A percentile compares a stretch with the other conserved stretches of the same genome.
phyloP scores from a whole-genome alignment of 108 stramenopile species.

The Nannochloropsis granulata region DNA sequence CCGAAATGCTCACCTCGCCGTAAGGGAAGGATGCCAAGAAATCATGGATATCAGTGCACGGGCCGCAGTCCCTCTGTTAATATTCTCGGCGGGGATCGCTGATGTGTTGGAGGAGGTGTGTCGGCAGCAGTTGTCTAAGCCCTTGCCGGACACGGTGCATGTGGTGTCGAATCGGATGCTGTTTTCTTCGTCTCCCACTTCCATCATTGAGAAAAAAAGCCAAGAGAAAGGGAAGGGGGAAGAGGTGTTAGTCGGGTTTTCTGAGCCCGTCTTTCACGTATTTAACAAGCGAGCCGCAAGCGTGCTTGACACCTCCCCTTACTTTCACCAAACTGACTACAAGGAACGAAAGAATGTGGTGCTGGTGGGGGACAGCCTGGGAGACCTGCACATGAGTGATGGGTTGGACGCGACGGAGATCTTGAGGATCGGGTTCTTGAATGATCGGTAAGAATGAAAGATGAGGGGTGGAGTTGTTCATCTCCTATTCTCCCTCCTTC shows the following conservation, averaged over 20 bases:
- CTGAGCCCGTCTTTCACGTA: constrained; percentile 8
- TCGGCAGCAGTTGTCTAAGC: constrained; percentile 3
- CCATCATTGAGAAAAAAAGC: neutral
- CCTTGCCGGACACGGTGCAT: constrained; percentile 11
- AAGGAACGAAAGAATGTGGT: neutral
- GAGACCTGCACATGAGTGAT: constrained; percentile 25
- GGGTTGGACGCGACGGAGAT: constrained; percentile 3
- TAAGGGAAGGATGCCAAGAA: constrained; percentile 4
- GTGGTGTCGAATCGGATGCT: constrained; percentile 24
- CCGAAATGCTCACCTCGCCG: neutral
- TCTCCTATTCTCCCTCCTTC: neutral
- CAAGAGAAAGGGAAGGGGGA: neutral
- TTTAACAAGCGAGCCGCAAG: constrained; percentile 20
- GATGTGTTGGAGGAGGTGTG: constrained; percentile 21
- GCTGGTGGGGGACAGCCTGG: constrained; percentile 25
- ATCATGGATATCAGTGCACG: neutral
- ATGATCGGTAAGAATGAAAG: neutral
- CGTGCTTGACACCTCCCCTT: neutral
- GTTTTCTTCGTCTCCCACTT: neutral
- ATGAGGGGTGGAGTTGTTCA: neutral
- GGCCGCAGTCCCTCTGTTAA: constrained; percentile 5
- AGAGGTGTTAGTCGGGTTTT: constrained; percentile 2
- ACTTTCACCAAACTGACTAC: neutral
- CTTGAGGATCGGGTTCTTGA: constrained; percentile 15
- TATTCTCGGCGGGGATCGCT: constrained; percentile 24